Base-by-base conservation (phyloP, 2,329 filamentous ascomycete genomes). In the Sarocladium brachiariae region DNA sequence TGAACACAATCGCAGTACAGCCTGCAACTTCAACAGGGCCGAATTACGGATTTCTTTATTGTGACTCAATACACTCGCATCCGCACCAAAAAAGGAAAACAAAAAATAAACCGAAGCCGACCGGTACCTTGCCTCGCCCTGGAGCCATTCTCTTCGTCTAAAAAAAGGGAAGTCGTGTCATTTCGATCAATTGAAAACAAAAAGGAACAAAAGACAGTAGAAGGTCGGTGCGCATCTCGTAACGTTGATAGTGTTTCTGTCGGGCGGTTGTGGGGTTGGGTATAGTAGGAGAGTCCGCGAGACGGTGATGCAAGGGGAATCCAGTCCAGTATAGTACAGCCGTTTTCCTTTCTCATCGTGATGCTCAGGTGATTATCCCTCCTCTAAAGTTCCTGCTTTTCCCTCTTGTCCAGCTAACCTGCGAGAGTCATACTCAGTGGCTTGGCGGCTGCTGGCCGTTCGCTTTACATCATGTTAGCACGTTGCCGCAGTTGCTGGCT, bases 391-490 rank as follows among this genome's bases (percentile, higher is more conserved):
- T 25, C 23, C 39, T 27, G 23, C 4, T 13, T 43, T 43, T 43
- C 21, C 39, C 39, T 25, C 21, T 43, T 13, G 39, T 43, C 23
- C 23, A 25, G 16, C 18, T 19, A 19, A 16, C 21, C 9, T 13
- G 19, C 35, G 9, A 30, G 13, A 6, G n/a, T 19, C 18, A 14
- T 27, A 10, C 31, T 23, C 62, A 67, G 53, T 67, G 64, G 55
- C 62, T 65, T 35, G 60, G 62, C 49, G 64, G 62, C 50, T 65
- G 65, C 18, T 58, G 62, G 48, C 63, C 64, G 53, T 67, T 65
- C 55, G 66, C 64, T 67, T 58, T 27, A 35, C 37, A 24, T 25
- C 50, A 50, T 8, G 18, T 37, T 13, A 49, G 27, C 23, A 31
- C 19, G 27, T 7, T 13, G 13, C 27, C 7, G 27, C 27, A 30